Evolutionary conservation across 805 yeast genomes (phyloP).

Genomic region (Lachancea nothofagi): DNA sequence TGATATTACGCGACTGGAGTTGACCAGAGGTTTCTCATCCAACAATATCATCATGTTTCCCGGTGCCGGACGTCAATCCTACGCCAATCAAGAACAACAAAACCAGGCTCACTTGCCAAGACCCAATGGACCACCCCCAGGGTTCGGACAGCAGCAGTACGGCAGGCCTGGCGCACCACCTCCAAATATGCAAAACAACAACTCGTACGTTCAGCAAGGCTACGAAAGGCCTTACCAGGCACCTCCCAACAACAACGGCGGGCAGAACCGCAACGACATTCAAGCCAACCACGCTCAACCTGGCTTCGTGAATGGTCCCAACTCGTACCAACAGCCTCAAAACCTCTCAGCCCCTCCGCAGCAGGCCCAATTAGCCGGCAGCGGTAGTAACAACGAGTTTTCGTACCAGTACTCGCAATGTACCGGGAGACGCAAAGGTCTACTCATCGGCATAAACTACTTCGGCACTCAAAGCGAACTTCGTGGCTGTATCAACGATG

Average conservation of each 20-base stretch:
- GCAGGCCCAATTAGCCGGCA: conserved; percentile 19
- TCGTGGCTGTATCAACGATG: conserved; percentile 81
- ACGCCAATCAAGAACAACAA: conserved; percentile 19
- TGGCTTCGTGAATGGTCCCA: conserved; percentile 18
- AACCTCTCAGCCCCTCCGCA: conserved; percentile 20
- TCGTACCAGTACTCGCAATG: conserved; percentile 60
- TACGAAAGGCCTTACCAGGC: conserved; percentile 2
- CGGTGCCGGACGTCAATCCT: conserved; percentile 33
- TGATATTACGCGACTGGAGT: too few species aligned
- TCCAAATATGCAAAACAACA: conserved; percentile 10
- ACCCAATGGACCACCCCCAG: conserved; percentile 21
- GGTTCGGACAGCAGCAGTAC: conserved; percentile 14
- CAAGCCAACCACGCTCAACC: conserved; percentile 12
- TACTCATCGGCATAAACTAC: conserved; percentile 75
- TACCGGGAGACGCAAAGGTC: conserved; percentile 67
- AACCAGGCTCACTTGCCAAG: conserved; percentile 10
- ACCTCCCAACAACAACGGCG: conserved; percentile 5
- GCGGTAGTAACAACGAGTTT: conserved; percentile 21
- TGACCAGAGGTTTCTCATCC: neutral
- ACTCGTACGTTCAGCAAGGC: conserved; percentile 2
- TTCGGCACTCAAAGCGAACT: conserved; percentile 55
- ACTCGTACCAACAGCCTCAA: conserved; percentile 20
- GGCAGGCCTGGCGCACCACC: conserved; percentile 20
- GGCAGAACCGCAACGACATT: conserved; percentile 10
- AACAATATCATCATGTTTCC: conserved; percentile 23